Conservation (phyloP, 2,329 filamentous ascomycete genomes). For the Aspergillus piperis region DNA sequence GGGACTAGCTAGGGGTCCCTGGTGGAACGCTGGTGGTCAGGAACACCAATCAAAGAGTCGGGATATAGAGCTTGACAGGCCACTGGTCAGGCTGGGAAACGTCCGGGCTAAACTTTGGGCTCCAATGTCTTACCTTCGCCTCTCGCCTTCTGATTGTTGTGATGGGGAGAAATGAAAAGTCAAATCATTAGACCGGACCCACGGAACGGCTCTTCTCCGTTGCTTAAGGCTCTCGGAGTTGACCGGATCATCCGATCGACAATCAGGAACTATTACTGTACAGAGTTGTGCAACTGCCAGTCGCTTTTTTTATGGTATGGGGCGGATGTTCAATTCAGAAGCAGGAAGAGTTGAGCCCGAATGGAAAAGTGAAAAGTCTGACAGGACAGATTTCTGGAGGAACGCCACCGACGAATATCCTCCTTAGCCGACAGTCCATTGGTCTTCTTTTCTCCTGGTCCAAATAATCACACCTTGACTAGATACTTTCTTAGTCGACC, state of each 20-base stretch:
- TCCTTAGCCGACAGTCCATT: not conserved
- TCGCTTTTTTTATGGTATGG: too few relatives aligned
- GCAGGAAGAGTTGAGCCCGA: too few relatives aligned
- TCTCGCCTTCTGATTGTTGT: not conserved
- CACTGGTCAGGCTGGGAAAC: conserved; percentile 3
- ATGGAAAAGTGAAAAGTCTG: too few relatives aligned
- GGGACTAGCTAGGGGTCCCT: conserved; percentile 10
- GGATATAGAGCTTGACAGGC: not conserved
- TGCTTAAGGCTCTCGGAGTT: not conserved
- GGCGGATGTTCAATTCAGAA: too few relatives aligned
- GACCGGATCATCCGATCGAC: conserved; percentile 20
- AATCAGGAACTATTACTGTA: not conserved
- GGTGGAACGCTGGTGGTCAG: conserved; percentile 9
- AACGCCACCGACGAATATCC: not conserved
- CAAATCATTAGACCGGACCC: not conserved
- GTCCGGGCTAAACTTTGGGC: not conserved
- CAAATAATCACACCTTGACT: not conserved
- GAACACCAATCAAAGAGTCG: conserved; percentile 20
- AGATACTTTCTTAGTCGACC: not conserved
- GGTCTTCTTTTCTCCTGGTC: not conserved
- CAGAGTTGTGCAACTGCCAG: too few relatives aligned
- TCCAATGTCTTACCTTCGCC: not conserved
- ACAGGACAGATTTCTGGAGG: too few relatives aligned
- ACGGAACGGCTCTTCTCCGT: conserved; percentile 1
- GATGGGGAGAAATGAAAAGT: not conserved